phyloP scores from a whole-genome alignment of 306 rosid genomes.

The Senna siamea region DNA sequence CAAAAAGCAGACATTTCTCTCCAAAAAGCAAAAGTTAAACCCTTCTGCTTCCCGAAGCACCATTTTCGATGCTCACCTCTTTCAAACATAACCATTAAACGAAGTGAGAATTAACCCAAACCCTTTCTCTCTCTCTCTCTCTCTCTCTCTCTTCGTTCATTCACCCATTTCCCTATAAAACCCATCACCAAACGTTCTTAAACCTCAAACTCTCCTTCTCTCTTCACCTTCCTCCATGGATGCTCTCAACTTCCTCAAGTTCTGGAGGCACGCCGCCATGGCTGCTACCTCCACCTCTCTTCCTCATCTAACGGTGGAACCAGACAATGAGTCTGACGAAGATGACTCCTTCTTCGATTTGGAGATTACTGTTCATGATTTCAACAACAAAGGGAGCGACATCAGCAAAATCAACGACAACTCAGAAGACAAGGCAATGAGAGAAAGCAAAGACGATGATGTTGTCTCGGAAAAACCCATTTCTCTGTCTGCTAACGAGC shows the following conservation, averaged over 20 bases:
- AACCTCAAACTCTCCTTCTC: background rate
- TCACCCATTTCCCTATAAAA: slow-evolving; percentile 35
- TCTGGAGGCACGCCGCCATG: slow-evolving; percentile 60
- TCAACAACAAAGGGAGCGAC: too few relatives aligned
- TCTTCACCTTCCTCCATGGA: slow-evolving; percentile 52
- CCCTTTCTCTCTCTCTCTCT: background rate
- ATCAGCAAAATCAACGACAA: too few relatives aligned
- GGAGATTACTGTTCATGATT: slow-evolving; percentile 52
- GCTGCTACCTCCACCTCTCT: slow-evolving; percentile 12
- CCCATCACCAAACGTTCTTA: slow-evolving; percentile 23
- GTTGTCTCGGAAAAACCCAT: slow-evolving; percentile 32
- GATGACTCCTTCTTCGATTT: slow-evolving; percentile 93
- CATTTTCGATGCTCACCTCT: slow-evolving; percentile 52
- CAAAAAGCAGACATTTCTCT: slow-evolving; percentile 25
- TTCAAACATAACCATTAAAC: slow-evolving; percentile 51
- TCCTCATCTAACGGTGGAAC: slow-evolving; percentile 46
- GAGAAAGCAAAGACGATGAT: slow-evolving; percentile 5
- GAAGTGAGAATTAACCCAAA: slow-evolving; percentile 47
- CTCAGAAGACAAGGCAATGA: slow-evolving; percentile 26
- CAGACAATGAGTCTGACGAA: slow-evolving; percentile 54
- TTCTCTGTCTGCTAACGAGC: slow-evolving; percentile 55
- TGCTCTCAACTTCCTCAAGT: slow-evolving; percentile 68
- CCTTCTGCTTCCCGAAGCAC: slow-evolving; percentile 47
- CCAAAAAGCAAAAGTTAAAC: slow-evolving; percentile 59
- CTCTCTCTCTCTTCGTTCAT: slow-evolving; percentile 3